These are phyloP conservation scores for Phytophthora gonapodyides DNA, from an alignment of 352 stramenopile genomes.

Conservation along the genomic window DNA sequence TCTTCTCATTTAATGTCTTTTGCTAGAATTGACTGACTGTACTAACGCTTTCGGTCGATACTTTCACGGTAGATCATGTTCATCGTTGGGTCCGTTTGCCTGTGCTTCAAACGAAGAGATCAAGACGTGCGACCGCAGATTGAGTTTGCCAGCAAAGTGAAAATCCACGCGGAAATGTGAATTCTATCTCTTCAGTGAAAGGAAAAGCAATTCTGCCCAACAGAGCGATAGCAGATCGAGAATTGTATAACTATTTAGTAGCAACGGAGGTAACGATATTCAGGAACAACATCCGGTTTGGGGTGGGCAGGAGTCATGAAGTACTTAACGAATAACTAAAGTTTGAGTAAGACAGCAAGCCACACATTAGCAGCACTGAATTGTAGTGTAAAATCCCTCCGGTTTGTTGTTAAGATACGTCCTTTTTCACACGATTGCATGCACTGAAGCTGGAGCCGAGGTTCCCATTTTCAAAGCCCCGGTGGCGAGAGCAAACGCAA, in stretches of 20 bases:
- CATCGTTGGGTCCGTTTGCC: conserved; percentile 52
- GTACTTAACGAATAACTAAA: too few relatives aligned
- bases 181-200: background rate
- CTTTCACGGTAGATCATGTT: conserved; percentile 43
- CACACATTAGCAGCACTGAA: too few relatives aligned
- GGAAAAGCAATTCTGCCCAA: too few relatives aligned
- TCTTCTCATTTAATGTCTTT: conserved; percentile 6
- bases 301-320: too few relatives aligned
- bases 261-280: too few relatives aligned
- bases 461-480: conserved; percentile 27
- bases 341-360: too few relatives aligned
- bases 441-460: conserved; percentile 18
- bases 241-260: too few relatives aligned
- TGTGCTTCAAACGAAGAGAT: conserved; percentile 77
- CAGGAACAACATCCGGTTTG: too few relatives aligned
- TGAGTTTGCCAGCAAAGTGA: conserved; percentile 59
- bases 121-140: conserved; percentile 67
- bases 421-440: conserved; percentile 26
- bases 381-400: too few relatives aligned
- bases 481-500: conserved; percentile 30
- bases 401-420: too few relatives aligned
- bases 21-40: background rate
- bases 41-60: background rate
- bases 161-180: conserved; percentile 48
- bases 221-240: too few relatives aligned